A percentile compares a stretch with the other conserved stretches of the same genome.
Conservation (phyloP, 2,329 filamentous ascomycete genomes). For the Cladosporium velox region DNA sequence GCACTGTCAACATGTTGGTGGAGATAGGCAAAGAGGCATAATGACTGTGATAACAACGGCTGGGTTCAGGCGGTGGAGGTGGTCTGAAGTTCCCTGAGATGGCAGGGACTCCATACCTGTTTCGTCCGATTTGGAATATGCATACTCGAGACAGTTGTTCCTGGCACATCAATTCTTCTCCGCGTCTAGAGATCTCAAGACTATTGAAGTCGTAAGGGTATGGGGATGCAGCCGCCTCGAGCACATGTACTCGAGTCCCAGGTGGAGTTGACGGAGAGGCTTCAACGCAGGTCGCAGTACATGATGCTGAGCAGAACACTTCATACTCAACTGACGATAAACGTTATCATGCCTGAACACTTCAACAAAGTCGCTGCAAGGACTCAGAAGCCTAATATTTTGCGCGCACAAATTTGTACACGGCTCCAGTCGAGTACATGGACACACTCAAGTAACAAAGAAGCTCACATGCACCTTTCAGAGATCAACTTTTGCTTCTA, state of each 20-base stretch:
- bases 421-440: too few relatives aligned
- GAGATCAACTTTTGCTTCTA: neutral
- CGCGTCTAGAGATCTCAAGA: neutral
- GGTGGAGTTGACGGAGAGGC: neutral
- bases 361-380: neutral
- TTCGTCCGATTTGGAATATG: neutral
- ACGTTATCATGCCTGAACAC: neutral
- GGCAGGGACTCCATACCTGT: neutral
- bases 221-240: neutral
- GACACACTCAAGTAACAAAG: too few relatives aligned
- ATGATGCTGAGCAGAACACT: neutral
- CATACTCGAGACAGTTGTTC: neutral
- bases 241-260: neutral
- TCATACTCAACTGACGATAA: neutral
- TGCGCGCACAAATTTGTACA: too few relatives aligned
- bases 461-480: neutral
- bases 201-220: neutral
- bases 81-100: neutral
- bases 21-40: constrained; percentile 20
- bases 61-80: constrained; percentile 24
- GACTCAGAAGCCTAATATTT: too few relatives aligned
- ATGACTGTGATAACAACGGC: constrained; percentile 21
- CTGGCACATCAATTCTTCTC: neutral
- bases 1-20: constrained; percentile 22
- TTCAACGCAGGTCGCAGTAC: neutral